A percentile compares a stretch with the other conserved stretches of the same genome.
Evolutionary conservation across 164 flowering plant genomes (phyloP).

Genomic region (Umbellularia californica): DNA sequence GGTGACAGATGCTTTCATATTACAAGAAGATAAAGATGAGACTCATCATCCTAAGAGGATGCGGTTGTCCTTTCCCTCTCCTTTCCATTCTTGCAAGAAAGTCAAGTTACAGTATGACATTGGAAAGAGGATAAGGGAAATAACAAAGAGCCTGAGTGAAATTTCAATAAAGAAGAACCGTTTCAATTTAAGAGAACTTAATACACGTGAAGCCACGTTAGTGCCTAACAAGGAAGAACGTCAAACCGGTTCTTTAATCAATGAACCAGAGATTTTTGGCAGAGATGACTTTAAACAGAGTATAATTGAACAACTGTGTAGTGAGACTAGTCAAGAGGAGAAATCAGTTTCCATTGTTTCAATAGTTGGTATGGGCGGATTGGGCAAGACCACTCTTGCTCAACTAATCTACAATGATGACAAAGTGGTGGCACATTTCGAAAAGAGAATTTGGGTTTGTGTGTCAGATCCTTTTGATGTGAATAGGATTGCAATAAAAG

Average conservation of each 20-base stretch:
- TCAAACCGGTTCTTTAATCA: not conserved
- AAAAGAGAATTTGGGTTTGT: not conserved
- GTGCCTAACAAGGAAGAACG: not conserved
- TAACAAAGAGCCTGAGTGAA: not conserved
- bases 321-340: not conserved
- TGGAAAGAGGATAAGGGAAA: not conserved
- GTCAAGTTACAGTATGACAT: not conserved
- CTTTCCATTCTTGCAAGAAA: not conserved
- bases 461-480: not conserved
- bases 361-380: not conserved
- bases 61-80: not conserved
- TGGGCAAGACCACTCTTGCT: constrained; percentile 4
- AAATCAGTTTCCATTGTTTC: not conserved
- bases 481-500: not conserved
- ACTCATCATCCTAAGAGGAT: not conserved
- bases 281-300: not conserved
- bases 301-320: not conserved
- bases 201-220: not conserved
- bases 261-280: not conserved
- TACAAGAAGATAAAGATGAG: not conserved
- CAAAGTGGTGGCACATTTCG: not conserved
- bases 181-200: not conserved
- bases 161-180: not conserved
- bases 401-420: not conserved
- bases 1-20: not conserved